phyloP scores from a whole-genome alignment of 2,329 filamentous ascomycete species.

The Neofusicoccum ribis region DNA sequence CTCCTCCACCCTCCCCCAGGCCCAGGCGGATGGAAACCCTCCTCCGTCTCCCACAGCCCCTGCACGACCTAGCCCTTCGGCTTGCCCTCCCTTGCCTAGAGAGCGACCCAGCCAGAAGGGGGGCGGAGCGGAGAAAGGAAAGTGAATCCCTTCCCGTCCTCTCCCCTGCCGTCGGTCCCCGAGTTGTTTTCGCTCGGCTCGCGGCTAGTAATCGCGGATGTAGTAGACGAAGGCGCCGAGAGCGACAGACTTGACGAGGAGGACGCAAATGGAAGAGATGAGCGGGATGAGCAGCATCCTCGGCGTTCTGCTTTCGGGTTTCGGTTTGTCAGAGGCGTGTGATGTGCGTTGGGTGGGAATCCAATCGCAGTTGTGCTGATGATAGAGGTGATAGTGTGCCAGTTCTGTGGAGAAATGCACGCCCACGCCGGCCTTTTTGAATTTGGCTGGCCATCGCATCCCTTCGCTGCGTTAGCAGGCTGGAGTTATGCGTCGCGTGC shows the following conservation, averaged over 20 bases:
- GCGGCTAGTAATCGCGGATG: constrained; percentile 12
- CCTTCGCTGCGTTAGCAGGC: background rate
- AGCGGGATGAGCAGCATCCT: constrained; percentile 25
- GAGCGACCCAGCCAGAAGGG: background rate
- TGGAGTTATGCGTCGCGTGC: background rate
- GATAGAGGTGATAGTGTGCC: background rate
- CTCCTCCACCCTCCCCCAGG: background rate
- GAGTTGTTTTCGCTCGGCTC: background rate
- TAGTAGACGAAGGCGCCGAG: constrained; percentile 18
- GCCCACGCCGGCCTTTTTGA: background rate
- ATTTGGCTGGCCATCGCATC: background rate
- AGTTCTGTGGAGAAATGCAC: background rate
- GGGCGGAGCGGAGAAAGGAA: background rate
- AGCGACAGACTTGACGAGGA: constrained; percentile 21
- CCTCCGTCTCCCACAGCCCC: background rate
- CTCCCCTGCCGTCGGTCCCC: background rate
- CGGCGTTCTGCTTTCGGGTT: constrained; percentile 15
- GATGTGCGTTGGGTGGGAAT: background rate
- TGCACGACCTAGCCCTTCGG: background rate
- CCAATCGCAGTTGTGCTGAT: background rate
- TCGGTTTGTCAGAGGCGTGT: background rate
- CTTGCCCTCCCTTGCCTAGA: background rate
- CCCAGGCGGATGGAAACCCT: background rate
- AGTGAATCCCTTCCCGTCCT: background rate
- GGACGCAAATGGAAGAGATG: constrained; percentile 18